phyloP scores from a whole-genome alignment of 1,284 basidiomycete species.

The Moniliophthora roreri region DNA sequence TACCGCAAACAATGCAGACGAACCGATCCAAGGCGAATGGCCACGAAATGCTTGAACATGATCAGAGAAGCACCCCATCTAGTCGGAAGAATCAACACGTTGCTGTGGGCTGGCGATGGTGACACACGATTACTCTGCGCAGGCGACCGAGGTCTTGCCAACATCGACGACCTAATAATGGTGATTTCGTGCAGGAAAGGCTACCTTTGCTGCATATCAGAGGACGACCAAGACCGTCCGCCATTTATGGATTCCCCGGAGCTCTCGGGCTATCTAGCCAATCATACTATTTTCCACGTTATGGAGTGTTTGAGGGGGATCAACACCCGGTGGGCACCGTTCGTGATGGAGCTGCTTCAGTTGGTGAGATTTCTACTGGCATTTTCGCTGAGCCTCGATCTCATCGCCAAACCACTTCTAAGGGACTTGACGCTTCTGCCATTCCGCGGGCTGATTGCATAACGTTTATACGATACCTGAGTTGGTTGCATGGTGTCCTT shows the following conservation, averaged over 20 bases:
- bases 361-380: too few relatives aligned
- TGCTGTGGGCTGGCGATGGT: not conserved
- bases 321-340: not conserved
- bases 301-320: not conserved
- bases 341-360: constrained; percentile 2
- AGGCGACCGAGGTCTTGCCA: not conserved
- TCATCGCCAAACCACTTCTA: too few relatives aligned
- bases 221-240: not conserved
- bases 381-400: not conserved
- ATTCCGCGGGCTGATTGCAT: not conserved
- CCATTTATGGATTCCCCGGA: not conserved
- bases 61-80: not conserved
- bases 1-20: not conserved
- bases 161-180: not conserved
- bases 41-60: not conserved
- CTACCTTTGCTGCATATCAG: not conserved
- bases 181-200: not conserved
- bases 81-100: not conserved
- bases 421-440: not conserved
- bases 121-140: not conserved
- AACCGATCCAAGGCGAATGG: not conserved
- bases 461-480: not conserved
- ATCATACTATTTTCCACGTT: not conserved
- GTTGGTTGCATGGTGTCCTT: not conserved
- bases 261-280: not conserved